Evolutionary conservation across 805 yeast species (phyloP).

Genomic region (Millerozyma miso): DNA sequence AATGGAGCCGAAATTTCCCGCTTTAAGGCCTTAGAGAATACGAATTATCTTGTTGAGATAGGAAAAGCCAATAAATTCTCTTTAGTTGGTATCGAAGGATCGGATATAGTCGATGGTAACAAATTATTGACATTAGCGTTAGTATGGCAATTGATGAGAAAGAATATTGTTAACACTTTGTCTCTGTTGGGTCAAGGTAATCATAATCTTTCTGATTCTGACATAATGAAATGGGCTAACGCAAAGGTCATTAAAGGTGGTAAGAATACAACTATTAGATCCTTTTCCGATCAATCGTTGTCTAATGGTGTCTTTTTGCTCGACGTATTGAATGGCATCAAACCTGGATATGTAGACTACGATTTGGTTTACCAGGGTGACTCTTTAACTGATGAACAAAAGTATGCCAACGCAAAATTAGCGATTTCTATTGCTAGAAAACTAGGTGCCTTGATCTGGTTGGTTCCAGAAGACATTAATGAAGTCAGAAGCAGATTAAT

Average conservation of each 20-base stretch:
- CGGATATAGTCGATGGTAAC: constrained; percentile 93
- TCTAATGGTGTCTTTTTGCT: constrained; percentile 77
- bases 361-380: constrained; percentile 78
- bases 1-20: constrained; percentile 74
- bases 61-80: constrained; percentile 93
- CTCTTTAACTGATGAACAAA: constrained; percentile 66
- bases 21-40: constrained; percentile 93
- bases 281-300: constrained; percentile 78
- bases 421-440: constrained; percentile 98
- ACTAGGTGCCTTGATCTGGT: constrained; percentile 95
- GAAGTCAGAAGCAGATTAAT: constrained; percentile 94
- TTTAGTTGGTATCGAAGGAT: constrained; percentile 95
- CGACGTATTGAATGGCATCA: constrained; percentile 87
- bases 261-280: constrained; percentile 64
- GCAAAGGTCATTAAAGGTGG: constrained; percentile 84
- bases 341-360: constrained; percentile 97
- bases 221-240: constrained; percentile 93
- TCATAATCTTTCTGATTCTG: constrained; percentile 60
- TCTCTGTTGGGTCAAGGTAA: constrained; percentile 70
- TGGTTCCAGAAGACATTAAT: constrained; percentile 98
- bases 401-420: constrained; percentile 89
- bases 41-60: constrained; percentile 96
- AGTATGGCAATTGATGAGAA: constrained; percentile 98
- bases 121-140: constrained; percentile 84
- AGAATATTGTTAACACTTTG: constrained; percentile 85